phyloP scores from a whole-genome alignment of 805 yeast genomes.

The Candida mattraensis region DNA sequence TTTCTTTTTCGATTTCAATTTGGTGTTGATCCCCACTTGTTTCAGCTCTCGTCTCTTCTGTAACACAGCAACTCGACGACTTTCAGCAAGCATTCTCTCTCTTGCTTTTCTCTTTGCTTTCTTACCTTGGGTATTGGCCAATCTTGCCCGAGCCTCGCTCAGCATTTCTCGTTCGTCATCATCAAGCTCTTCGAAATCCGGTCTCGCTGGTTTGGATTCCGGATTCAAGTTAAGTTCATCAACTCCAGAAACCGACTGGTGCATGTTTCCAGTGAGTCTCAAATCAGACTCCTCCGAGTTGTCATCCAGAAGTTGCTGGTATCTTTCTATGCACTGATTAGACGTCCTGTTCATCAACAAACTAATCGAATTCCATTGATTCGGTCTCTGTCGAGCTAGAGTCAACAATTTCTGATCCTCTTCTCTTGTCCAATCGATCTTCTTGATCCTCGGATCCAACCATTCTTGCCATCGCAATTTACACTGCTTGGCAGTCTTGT shows the following conservation, averaged over 20 bases:
- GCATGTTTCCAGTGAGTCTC: slow-evolving; percentile 24
- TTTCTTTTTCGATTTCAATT: slow-evolving; percentile 51
- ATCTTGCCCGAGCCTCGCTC: slow-evolving; percentile 89
- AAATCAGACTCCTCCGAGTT: slow-evolving; percentile 33
- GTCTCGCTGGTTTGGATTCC: slow-evolving; percentile 77
- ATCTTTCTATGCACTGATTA: slow-evolving; percentile 81
- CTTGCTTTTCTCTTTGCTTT: slow-evolving; percentile 89
- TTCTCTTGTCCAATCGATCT: slow-evolving; percentile 64
- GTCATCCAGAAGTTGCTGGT: slow-evolving; percentile 67
- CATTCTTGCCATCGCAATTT: slow-evolving; percentile 92
- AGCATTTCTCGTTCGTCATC: slow-evolving; percentile 92
- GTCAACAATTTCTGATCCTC: slow-evolving; percentile 75
- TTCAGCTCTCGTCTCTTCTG: slow-evolving; percentile 82
- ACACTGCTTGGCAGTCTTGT: slow-evolving; percentile 89
- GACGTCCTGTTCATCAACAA: slow-evolving; percentile 81
- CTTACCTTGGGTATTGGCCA: slow-evolving; percentile 91
- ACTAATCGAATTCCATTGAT: slow-evolving; percentile 94
- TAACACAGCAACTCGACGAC: slow-evolving; percentile 68
- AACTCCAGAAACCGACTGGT: slow-evolving; percentile 18
- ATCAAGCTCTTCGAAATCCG: slow-evolving; percentile 75
- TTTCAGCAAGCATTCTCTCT: slow-evolving; percentile 79
- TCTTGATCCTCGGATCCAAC: slow-evolving; percentile 70
- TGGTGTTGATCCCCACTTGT: slow-evolving; percentile 66
- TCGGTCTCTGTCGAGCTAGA: slow-evolving; percentile 72
- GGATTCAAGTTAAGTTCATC: slow-evolving; percentile 71